Percentiles rank a stretch among this genome's conserved stretches.
Conservation (phyloP, 2,329 filamentous ascomycete genomes). For the Ceratocystis diversiconidia region DNA sequence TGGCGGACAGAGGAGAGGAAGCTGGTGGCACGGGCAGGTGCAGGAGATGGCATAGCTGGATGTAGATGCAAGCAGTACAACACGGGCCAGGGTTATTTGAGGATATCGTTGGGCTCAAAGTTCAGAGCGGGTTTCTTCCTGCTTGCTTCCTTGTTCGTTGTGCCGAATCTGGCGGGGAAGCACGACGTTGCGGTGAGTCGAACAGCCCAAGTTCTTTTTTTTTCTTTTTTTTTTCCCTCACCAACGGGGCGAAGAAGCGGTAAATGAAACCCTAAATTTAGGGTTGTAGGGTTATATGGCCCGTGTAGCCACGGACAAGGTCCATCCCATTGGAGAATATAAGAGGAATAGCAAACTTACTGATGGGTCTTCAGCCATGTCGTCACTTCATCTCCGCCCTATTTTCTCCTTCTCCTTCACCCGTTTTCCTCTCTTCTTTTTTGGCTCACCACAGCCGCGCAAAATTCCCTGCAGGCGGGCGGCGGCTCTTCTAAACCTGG, state of each 20-base stretch:
- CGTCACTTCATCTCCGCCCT: neutral
- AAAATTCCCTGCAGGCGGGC: neutral
- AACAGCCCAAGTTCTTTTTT: neutral
- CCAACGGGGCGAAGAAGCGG: neutral
- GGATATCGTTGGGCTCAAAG: neutral
- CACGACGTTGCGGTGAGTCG: neutral
- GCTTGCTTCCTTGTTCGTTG: neutral
- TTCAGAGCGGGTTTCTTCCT: neutral
- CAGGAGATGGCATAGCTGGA: neutral
- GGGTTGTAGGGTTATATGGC: neutral
- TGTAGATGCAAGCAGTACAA: neutral
- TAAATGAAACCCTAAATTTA: neutral
- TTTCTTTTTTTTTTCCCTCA: neutral
- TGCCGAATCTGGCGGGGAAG: too few species aligned
- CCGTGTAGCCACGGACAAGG: neutral
- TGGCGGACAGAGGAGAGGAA: slow-evolving; percentile 19
- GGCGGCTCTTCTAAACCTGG: neutral
- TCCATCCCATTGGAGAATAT: neutral
- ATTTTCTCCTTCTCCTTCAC: neutral
- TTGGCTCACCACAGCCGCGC: neutral
- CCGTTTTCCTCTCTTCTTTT: neutral
- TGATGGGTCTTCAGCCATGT: neutral
- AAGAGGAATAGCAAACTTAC: neutral
- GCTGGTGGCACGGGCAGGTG: neutral
- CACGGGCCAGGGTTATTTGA: neutral